Conservation (phyloP, 371 early-diverging fungal genomes). For the Lichtheimia ramosa region DNA sequence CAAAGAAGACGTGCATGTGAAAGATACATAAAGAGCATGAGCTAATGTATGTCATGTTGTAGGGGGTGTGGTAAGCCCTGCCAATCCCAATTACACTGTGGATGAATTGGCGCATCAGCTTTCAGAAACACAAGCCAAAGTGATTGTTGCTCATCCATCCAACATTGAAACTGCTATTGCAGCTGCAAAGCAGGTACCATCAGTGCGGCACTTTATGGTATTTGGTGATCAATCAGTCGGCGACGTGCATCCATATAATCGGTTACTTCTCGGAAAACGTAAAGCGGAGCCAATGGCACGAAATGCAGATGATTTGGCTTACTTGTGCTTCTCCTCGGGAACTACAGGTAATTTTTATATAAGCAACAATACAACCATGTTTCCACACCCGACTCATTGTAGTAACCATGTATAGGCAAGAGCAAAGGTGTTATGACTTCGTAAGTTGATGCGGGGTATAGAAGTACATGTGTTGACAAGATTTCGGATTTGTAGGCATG, state of each 20-base stretch:
- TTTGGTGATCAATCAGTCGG: constrained; percentile 51
- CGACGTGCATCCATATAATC: constrained; percentile 37
- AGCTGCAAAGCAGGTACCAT: constrained; percentile 59
- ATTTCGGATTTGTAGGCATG: constrained; percentile 37
- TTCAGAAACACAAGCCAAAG: constrained; percentile 63
- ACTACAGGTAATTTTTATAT: constrained; percentile 58
- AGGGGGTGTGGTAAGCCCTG: constrained; percentile 72
- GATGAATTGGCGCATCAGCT: constrained; percentile 78
- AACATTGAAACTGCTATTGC: constrained; percentile 52
- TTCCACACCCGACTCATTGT: not conserved
- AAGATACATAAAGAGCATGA: not conserved
- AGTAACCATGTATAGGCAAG: constrained; percentile 17
- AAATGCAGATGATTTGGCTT: constrained; percentile 44
- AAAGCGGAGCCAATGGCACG: constrained; percentile 16
- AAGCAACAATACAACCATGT: not conserved
- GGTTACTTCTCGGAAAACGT: constrained; percentile 12
- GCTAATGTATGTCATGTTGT: not conserved
- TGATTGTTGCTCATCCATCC: constrained; percentile 51
- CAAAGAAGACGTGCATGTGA: no score
- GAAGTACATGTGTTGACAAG: not conserved
- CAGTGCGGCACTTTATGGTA: constrained; percentile 50
- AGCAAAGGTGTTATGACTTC: constrained; percentile 84
- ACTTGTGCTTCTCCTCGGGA: constrained; percentile 81
- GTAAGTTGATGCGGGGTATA: constrained; percentile 17
- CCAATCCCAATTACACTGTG: constrained; percentile 76